phyloP scores from a whole-genome alignment of 768 basidiomycete species.

The Calocera cornea region DNA sequence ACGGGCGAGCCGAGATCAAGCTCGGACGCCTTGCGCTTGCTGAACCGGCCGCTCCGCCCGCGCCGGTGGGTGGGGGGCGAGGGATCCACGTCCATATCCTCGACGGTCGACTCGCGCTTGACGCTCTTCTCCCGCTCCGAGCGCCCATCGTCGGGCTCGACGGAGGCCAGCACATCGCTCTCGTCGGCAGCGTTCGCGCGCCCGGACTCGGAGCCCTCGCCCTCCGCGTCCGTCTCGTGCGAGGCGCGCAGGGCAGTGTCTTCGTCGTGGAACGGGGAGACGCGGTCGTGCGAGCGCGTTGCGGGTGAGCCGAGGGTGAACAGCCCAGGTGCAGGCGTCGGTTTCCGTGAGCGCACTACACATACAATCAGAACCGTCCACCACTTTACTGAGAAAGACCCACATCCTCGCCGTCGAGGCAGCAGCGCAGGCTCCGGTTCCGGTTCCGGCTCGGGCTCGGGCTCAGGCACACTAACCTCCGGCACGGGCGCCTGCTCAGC shows the following conservation, averaged over 20 bases:
- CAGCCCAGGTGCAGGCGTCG: constrained; percentile 1
- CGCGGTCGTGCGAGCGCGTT: constrained; percentile 5
- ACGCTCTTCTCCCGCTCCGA: constrained; percentile 2
- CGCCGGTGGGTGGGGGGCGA: neutral
- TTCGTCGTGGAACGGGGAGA: neutral
- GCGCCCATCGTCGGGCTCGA: neutral
- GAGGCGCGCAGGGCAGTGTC: constrained; percentile 1
- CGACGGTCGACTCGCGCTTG: constrained; percentile 14
- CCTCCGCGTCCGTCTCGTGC: neutral
- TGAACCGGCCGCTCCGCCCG: neutral
- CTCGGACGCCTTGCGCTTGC: constrained; percentile 5
- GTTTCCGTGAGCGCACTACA: neutral
- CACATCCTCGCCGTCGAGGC: constrained; percentile 8
- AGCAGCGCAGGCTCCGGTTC: constrained; percentile 13
- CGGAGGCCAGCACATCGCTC: neutral
- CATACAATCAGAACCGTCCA: neutral
- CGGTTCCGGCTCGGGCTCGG: constrained; percentile 7
- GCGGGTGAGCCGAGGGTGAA: neutral
- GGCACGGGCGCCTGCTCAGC: neutral
- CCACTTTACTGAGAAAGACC: neutral
- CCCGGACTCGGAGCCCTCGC: too few species aligned
- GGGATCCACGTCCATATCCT: neutral
- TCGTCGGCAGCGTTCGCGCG: neutral
- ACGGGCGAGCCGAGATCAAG: neutral
- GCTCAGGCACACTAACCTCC: neutral